Percentiles rank a stretch among this genome's conserved stretches.
Evolutionary conservation across 768 basidiomycete genomes (phyloP).

Genomic region (Hygrophoropsis aurantiaca): DNA sequence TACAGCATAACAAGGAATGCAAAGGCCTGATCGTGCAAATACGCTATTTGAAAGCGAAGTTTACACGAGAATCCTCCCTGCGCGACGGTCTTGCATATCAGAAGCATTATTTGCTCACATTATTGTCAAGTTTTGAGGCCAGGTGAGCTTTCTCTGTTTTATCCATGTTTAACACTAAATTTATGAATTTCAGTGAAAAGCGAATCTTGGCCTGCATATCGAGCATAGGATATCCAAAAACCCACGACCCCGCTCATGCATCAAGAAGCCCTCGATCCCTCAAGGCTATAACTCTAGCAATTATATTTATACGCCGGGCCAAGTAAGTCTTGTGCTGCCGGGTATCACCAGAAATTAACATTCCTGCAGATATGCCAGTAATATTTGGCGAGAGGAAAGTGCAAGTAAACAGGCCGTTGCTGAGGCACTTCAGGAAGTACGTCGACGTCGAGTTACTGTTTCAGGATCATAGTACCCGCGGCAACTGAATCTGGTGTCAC

Average conservation of each 20-base stretch:
- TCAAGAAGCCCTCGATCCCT: slow-evolving; percentile 48
- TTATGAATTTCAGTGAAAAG: slow-evolving; percentile 49
- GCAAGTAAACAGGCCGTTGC: slow-evolving; percentile 59
- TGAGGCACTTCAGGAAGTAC: slow-evolving; percentile 71
- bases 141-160: slow-evolving; percentile 45
- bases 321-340: slow-evolving; percentile 45
- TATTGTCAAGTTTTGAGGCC: slow-evolving; percentile 70
- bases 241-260: slow-evolving; percentile 38
- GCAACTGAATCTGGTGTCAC: slow-evolving; percentile 7
- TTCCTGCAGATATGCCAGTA: slow-evolving; percentile 52
- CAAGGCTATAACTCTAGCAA: slow-evolving; percentile 52
- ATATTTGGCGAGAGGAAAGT: slow-evolving; percentile 62
- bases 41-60: slow-evolving; percentile 88
- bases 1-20: slow-evolving; percentile 81
- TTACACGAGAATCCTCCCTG: slow-evolving; percentile 80
- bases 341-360: slow-evolving; percentile 7
- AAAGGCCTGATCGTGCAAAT: slow-evolving; percentile 91
- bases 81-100: slow-evolving; percentile 78
- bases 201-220: slow-evolving; percentile 77
- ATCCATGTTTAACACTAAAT: neutral
- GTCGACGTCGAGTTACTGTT: slow-evolving; percentile 43
- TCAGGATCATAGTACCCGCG: slow-evolving; percentile 4
- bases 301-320: slow-evolving; percentile 64
- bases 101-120: slow-evolving; percentile 80
- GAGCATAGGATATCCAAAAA: slow-evolving; percentile 62